Base-by-base conservation (phyloP, 2,329 filamentous ascomycete species). In the Meredithiella fracta region DNA sequence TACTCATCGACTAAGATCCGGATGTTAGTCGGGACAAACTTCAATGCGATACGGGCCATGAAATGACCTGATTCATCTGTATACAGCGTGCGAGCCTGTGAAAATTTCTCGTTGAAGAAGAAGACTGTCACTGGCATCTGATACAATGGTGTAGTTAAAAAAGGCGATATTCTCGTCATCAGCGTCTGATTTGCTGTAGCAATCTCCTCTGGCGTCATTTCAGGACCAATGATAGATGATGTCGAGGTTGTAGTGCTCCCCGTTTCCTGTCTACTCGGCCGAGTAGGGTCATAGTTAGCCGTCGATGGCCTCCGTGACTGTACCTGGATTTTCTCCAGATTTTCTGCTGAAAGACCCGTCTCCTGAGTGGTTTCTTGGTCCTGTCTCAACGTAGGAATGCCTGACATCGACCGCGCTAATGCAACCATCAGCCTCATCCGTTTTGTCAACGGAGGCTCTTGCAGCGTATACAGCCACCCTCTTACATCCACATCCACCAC, bases 51-150 rank as follows among this genome's bases (percentile, higher is more conserved):
- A 11, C 89, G 79, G 29, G 90, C 73, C 42, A 73, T 77, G 63
- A 98, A 98, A 67, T 98, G 92, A 0, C 92, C 92, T 0, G 86
- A 81, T 31, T 92, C 85, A 64, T 96, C 85, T 0, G 94, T 98
- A 60, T 79, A 77, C 2, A 95, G 80, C 0, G 86, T 95, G 54
- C 85, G 79, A 26, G 91, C 94, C 62, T 89, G 83, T 1, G 91
- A 95, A 53, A 82, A 76, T 2, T 76, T 70, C 14, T 94, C 81
- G 63, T 97, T 92, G 70, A 94, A 98, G 68, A 98, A 97, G 72
- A 97, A 96, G 1, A 95, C 74, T 0, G 89, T 96, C 54, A 98
- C 83, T 0, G 90, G 83, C 20, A 82, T 77, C 53, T 84, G 79
- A 1, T 83, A 79, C 57, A 90, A 72, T 0, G 92, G 88, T 42